Conservation (phyloP, 1,139 yeast species). For the Arxiozyma slooffiae region DNA sequence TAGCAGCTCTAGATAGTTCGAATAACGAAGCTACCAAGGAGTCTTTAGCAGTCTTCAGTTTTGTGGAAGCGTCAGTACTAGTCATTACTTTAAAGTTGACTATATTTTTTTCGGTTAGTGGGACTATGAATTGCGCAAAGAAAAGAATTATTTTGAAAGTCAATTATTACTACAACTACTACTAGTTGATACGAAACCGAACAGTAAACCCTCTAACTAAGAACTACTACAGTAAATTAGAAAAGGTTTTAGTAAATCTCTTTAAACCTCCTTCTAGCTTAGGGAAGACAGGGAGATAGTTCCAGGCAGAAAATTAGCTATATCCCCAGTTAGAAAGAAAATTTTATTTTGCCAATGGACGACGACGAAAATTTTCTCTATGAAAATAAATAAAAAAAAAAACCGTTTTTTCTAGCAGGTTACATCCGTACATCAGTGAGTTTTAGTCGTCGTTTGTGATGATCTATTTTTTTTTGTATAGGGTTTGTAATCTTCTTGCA, state of each 20-base stretch:
- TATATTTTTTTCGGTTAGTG: not conserved
- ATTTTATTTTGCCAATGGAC: not conserved
- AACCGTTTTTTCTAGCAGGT: not conserved
- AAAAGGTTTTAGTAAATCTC: not conserved
- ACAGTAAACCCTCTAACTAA: not conserved
- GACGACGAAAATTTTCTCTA: not conserved
- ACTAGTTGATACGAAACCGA: not conserved
- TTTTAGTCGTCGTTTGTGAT: not conserved
- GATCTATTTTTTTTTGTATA: not conserved
- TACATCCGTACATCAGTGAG: not conserved
- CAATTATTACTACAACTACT: not conserved
- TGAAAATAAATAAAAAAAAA: too few relatives aligned
- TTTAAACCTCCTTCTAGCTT: not conserved
- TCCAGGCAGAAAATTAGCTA: not conserved
- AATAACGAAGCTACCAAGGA: conserved; percentile 63
- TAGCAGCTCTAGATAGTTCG: conserved; percentile 72
- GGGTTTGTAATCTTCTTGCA: not conserved
- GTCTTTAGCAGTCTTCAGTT: conserved; percentile 28
- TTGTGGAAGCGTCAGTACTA: conserved; percentile 26
- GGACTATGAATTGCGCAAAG: not conserved
- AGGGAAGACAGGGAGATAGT: not conserved
- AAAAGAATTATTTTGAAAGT: not conserved
- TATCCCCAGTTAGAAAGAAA: not conserved
- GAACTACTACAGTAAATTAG: not conserved
- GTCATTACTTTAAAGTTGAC: conserved; percentile 9